Evolutionary conservation across 371 early-diverging fungal species (phyloP).

Genomic region (Mortierella polycephala): DNA sequence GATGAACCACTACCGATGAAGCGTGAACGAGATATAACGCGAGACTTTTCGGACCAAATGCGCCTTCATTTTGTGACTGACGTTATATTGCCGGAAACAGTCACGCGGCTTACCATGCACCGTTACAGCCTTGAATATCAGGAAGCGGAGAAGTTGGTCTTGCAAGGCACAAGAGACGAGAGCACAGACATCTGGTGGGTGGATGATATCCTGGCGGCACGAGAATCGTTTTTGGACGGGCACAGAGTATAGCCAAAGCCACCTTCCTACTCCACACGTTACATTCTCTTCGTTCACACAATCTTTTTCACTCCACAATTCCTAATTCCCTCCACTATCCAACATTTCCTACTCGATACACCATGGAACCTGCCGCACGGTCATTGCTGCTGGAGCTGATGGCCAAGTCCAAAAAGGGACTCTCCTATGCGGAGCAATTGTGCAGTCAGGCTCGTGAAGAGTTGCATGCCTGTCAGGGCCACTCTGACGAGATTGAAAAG

Average conservation of each 20-base stretch:
- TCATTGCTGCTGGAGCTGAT: constrained; percentile 45
- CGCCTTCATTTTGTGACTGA: constrained; percentile 40
- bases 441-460: constrained; percentile 49
- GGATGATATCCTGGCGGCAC: constrained; percentile 38
- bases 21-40: constrained; percentile 21
- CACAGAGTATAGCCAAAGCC: background rate
- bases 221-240: constrained; percentile 47
- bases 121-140: constrained; percentile 8
- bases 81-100: constrained; percentile 40
- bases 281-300: background rate
- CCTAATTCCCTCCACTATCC: background rate
- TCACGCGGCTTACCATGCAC: constrained; percentile 38
- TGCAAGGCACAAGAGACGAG: constrained; percentile 13
- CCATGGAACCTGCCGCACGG: constrained; percentile 45
- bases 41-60: constrained; percentile 24
- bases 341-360: too few relatives aligned
- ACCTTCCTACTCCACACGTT: background rate
- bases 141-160: constrained; percentile 26
- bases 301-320: background rate
- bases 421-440: constrained; percentile 44
- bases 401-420: constrained; percentile 51
- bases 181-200: constrained; percentile 37
- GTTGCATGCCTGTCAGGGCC: constrained; percentile 42
- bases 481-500: constrained; percentile 48
- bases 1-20: constrained; percentile 17